A percentile compares a stretch with the other conserved stretches of the same genome.
Evolutionary conservation across 2,329 filamentous ascomycete genomes (phyloP).

Genomic region (Scedosporium minutisporum): DNA sequence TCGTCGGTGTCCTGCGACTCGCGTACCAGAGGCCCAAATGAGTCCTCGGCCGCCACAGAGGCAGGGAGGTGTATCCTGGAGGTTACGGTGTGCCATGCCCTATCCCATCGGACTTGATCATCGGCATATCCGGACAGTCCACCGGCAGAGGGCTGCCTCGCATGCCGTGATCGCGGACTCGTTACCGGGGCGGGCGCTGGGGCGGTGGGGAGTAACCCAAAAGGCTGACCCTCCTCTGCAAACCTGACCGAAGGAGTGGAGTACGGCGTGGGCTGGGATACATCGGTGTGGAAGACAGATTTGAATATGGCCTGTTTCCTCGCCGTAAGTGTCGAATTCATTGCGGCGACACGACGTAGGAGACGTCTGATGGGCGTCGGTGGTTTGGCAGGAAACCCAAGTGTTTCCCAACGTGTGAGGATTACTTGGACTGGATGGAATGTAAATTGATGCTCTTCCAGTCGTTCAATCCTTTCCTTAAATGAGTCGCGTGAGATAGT

Average conservation of each 20-base stretch:
- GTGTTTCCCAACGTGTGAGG: too few species aligned
- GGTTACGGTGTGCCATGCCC: constrained; percentile 54
- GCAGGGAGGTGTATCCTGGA: constrained; percentile 45
- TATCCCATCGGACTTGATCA: constrained; percentile 49
- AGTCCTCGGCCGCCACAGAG: constrained; percentile 45
- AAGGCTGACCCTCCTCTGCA: constrained; percentile 32
- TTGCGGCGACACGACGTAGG: constrained; percentile 16
- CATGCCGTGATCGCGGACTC: constrained; percentile 7
- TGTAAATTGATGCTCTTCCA: too few species aligned
- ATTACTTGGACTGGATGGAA: too few species aligned
- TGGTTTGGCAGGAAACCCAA: too few species aligned
- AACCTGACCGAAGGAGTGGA: constrained; percentile 27
- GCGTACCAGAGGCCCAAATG: constrained; percentile 37
- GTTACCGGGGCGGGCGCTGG: constrained; percentile 12
- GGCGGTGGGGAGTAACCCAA: constrained; percentile 29
- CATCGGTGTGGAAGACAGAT: constrained; percentile 45
- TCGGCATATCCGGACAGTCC: neutral
- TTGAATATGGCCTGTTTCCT: constrained; percentile 41
- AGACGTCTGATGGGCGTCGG: too few species aligned
- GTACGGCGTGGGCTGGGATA: constrained; percentile 38
- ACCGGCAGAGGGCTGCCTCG: constrained; percentile 10
- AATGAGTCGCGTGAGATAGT: too few species aligned
- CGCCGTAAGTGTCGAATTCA: constrained; percentile 32
- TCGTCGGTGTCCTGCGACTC: constrained; percentile 32
- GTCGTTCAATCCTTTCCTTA: too few species aligned